Base-by-base conservation (phyloP, 2,329 filamentous ascomycete species). In the Chaetomium strumarium region DNA sequence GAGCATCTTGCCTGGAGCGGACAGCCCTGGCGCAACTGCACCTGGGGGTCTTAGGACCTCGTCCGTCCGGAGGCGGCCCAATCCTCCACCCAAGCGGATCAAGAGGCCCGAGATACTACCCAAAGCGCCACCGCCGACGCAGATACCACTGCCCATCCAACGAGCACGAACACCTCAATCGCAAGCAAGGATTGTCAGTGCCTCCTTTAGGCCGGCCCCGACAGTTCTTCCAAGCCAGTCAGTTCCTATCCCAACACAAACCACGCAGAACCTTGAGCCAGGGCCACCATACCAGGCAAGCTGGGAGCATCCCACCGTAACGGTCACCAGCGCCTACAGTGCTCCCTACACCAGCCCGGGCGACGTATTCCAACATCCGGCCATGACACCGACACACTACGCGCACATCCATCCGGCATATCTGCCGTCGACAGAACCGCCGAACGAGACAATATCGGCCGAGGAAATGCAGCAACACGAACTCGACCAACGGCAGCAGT, bases 91-190 rank as follows among this genome's bases (percentile, higher is more conserved):
- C 7, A 62, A 61, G 39, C 43, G 58, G 33, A 50, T 56, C 45
- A 60, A 59, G 44, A 40, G 57, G 17, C 53, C 57, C 12, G 55
- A 59, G 14, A 50, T 55, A 13, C 39, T 57, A 5, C 53, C 55
- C 20, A 59, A 57, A 29, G 34, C 34, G 6, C 43, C 55, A n/a
- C 53, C 53, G 4, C 52, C 53, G 10, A 59, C 57, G 3, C 58
- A 60, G 20, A 59, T 60, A 30, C 58, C 58, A 6, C 36, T 59
- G 8, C 58, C 57, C n/a, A 54, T 56, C 30, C 57, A 60, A 24
- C 46, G 55, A 40, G 53, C 58, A 30, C 53, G 55, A 17, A 58
- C 55, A 8, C 57, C 58, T 10, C 56, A 60, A n/a, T n/a, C 41
- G 1, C 55, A 55, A 30, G 29, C 50, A 12, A 55, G 52, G 20